Evolutionary conservation across 208 protist genomes (phyloP).

Genomic region (Crithidia thermophila): DNA sequence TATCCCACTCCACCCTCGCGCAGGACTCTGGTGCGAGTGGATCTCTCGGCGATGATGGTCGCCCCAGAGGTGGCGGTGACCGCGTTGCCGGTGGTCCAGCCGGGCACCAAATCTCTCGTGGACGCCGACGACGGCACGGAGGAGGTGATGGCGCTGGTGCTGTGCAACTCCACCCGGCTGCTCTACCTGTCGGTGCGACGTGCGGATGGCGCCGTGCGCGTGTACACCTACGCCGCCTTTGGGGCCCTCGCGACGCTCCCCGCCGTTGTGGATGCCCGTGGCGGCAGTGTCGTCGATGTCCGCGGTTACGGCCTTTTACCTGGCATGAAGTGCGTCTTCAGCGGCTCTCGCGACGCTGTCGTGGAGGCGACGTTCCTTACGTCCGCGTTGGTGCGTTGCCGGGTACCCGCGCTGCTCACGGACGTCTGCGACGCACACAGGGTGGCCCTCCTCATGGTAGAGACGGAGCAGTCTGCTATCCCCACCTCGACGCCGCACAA

Average conservation of each 20-base stretch:
- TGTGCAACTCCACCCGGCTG: neutral
- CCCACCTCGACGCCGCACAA: conserved; percentile 1
- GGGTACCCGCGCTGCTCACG: neutral
- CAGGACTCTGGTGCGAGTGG: neutral
- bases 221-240: conserved; percentile 16
- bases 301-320: neutral
- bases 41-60: neutral
- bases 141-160: neutral
- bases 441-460: neutral
- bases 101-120: neutral
- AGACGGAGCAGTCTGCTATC: conserved; percentile 9
- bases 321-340: neutral
- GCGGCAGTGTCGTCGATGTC: neutral
- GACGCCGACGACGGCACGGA: conserved; percentile 5
- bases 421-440: neutral
- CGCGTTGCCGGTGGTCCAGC: neutral
- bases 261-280: neutral
- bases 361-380: neutral
- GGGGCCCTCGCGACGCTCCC: neutral
- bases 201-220: neutral
- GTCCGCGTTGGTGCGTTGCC: neutral
- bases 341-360: neutral
- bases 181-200: conserved; percentile 3
- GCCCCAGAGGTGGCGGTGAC: neutral
- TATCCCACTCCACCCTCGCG: neutral